phyloP scores from a whole-genome alignment of 805 yeast genomes.

The Suhomyces pyralidae region DNA sequence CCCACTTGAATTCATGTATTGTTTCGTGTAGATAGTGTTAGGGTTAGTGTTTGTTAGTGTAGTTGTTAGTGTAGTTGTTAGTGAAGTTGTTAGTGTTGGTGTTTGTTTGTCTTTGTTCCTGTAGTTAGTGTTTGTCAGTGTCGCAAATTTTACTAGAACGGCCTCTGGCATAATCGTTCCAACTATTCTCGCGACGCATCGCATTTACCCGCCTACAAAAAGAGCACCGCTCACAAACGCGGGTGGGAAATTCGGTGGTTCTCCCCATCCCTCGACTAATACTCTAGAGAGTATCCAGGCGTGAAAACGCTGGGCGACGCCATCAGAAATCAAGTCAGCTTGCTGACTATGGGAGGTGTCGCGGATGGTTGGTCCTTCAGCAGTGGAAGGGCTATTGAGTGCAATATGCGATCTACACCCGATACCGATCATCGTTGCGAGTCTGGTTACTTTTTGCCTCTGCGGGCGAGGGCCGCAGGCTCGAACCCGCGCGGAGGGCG shows the following conservation, averaged over 20 bases:
- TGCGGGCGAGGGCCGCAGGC: no score
- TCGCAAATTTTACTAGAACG: background rate
- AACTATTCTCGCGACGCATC: conserved; percentile 43
- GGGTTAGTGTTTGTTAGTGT: no score
- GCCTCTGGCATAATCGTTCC: conserved; percentile 18
- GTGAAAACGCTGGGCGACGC: conserved; percentile 58
- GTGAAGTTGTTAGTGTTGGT: no score
- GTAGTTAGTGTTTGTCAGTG: no score
- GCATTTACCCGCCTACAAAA: conserved; percentile 45
- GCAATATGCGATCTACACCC: conserved; percentile 62
- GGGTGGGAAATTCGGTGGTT: conserved; percentile 69
- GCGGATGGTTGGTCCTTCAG: conserved; percentile 52
- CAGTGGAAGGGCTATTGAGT: conserved; percentile 48
- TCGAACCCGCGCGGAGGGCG: no score
- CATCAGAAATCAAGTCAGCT: conserved; percentile 47
- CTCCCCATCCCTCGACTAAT: conserved; percentile 42
- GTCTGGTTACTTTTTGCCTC: conserved; percentile 26
- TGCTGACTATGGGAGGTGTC: conserved; percentile 47
- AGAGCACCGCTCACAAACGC: conserved; percentile 20
- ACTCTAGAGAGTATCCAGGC: conserved; percentile 59
- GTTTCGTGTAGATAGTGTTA: no score
- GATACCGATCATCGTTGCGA: conserved; percentile 60
- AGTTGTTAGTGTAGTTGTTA: no score
- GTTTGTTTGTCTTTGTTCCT: no score
- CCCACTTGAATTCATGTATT: no score